These are phyloP conservation scores for Podila horticola DNA, from an alignment of 192 early-diverging fungal species.

Conservation along the genomic window DNA sequence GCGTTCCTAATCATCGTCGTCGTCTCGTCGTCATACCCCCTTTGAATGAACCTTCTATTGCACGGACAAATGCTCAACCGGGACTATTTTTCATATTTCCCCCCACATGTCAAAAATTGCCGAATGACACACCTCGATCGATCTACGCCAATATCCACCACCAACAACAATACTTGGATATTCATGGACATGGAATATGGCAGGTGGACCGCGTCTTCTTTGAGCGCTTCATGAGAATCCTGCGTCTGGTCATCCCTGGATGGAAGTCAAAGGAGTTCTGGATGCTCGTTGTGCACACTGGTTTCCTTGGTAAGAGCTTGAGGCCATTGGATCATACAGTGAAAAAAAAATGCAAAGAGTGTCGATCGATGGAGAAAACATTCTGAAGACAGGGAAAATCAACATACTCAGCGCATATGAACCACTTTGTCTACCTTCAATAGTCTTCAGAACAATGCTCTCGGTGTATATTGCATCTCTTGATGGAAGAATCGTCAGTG, in stretches of 20 bases:
- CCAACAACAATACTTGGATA: neutral
- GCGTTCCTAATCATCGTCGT: neutral
- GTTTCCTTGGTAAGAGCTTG: conserved; percentile 70
- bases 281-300: conserved; percentile 85
- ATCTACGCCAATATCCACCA: neutral
- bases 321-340: neutral
- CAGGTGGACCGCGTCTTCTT: conserved; percentile 67
- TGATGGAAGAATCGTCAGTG: conserved; percentile 86
- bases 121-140: neutral
- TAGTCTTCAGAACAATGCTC: conserved; percentile 87
- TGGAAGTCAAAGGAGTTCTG: conserved; percentile 85
- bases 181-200: too few relatives aligned
- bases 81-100: neutral
- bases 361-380: neutral
- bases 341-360: neutral
- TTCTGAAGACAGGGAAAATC: too few relatives aligned
- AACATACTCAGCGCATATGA: neutral
- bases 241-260: conserved; percentile 89
- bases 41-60: neutral
- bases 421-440: neutral
- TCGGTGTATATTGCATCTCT: conserved; percentile 92
- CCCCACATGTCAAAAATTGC: neutral
- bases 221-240: conserved; percentile 69
- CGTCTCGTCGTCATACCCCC: neutral
- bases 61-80: neutral